Percentiles rank a stretch among this genome's conserved stretches.
Conservation (phyloP, 2,329 filamentous ascomycete species). For the Neurospora crassa region DNA sequence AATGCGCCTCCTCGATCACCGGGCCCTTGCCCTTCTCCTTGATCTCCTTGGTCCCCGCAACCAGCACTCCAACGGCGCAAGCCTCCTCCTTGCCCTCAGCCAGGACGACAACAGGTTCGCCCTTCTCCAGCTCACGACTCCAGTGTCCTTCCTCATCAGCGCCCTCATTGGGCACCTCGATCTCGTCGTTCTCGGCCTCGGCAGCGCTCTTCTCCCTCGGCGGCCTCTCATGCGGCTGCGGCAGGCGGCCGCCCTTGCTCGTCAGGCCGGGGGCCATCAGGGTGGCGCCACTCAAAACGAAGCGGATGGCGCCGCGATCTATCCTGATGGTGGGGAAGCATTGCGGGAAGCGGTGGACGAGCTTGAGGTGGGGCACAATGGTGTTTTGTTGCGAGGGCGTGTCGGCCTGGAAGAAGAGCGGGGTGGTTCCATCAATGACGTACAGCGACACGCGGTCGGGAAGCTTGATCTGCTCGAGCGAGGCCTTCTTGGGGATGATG, state of each 20-base stretch:
- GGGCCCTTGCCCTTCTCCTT: conserved; percentile 92
- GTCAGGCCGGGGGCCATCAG: conserved; percentile 96
- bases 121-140: conserved; percentile 63
- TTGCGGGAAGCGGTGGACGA: conserved; percentile 83
- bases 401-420: conserved; percentile 87
- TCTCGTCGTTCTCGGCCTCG: conserved; percentile 15
- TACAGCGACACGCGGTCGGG: conserved; percentile 87
- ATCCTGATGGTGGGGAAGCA: conserved; percentile 80
- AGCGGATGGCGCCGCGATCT: conserved; percentile 91
- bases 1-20: conserved; percentile 90
- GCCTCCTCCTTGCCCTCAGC: conserved; percentile 92
- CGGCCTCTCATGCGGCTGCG: conserved; percentile 36
- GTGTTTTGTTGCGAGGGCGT: conserved; percentile 41
- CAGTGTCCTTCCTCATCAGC: conserved; percentile 42
- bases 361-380: conserved; percentile 76
- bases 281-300: conserved; percentile 85
- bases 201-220: conserved; percentile 23
- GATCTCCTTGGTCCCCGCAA: conserved; percentile 80
- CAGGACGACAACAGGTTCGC: conserved; percentile 77
- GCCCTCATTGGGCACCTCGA: conserved; percentile 32
- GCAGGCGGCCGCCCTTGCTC: conserved; percentile 69
- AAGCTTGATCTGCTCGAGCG: conserved; percentile 83
- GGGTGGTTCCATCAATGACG: conserved; percentile 60
- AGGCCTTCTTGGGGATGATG: conserved; percentile 88
- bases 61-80: conserved; percentile 77